Conservation (phyloP, 2,329 filamentous ascomycete genomes). For the Lachnellula suecica region DNA sequence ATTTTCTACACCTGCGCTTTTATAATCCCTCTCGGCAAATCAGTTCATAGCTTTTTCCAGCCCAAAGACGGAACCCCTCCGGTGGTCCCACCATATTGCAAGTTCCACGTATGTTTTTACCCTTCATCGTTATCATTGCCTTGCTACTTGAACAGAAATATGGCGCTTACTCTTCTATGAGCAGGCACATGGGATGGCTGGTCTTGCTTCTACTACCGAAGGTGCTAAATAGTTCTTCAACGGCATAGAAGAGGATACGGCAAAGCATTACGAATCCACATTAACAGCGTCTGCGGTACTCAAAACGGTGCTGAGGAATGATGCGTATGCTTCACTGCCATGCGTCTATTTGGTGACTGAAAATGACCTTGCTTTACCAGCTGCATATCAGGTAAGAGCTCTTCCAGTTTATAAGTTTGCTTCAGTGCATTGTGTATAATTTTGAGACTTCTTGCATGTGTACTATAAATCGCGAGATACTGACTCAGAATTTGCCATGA, state of each 20-base stretch:
- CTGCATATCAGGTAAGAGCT: no score
- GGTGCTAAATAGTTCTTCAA: conserved; percentile 13
- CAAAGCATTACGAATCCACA: conserved; percentile 5
- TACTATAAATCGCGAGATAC: no score
- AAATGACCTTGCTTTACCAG: conserved; percentile 6
- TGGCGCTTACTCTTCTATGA: no score
- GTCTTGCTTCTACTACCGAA: conserved; percentile 1
- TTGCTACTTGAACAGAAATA: no score
- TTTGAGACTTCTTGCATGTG: no score
- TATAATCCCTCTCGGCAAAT: conserved; percentile 3
- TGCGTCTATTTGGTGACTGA: conserved; percentile 8
- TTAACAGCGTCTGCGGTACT: conserved; percentile 5
- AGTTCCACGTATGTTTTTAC: conserved; percentile 1
- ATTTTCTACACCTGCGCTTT: conserved; percentile 2
- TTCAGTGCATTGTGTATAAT: no score
- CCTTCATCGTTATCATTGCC: no score
- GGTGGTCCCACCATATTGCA: conserved; percentile 6
- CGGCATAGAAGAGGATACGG: conserved; percentile 1
- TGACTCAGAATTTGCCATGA: no score
- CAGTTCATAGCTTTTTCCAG: conserved; percentile 4
- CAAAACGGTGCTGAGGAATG: conserved; percentile 4
- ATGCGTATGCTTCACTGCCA: conserved; percentile 10
- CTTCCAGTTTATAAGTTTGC: no score
- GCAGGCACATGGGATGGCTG: no score
- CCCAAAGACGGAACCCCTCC: conserved; percentile 2